Conservation (phyloP, 139 green algal genomes). For the Chara braunii region DNA sequence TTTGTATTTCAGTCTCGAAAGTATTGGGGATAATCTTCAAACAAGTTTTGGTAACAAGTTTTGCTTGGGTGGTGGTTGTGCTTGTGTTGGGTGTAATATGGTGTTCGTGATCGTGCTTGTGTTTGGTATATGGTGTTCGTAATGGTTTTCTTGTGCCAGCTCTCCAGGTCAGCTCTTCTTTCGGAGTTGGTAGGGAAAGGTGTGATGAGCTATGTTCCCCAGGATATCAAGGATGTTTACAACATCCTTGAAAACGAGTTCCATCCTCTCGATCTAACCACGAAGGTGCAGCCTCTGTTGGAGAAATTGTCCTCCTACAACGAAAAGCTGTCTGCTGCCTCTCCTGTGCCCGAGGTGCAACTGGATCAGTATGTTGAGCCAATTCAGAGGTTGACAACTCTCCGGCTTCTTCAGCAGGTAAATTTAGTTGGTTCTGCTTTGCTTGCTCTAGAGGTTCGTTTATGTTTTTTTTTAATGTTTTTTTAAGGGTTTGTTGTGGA, state of each 20-base stretch:
- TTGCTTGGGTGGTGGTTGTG: no score
- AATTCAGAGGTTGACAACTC: slow-evolving; percentile 59
- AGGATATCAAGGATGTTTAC: slow-evolving; percentile 64
- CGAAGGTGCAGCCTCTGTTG: slow-evolving; percentile 67
- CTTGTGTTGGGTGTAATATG: no score
- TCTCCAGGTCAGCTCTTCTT: slow-evolving; percentile 69
- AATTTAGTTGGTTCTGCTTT: slow-evolving; percentile 23
- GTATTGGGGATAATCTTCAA: no score
- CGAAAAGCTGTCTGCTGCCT: slow-evolving; percentile 42
- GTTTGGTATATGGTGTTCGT: no score
- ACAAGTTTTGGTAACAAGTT: no score
- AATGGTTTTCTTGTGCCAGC: no score
- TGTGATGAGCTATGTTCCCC: slow-evolving; percentile 67
- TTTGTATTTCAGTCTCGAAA: no score
- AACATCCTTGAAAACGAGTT: slow-evolving; percentile 79
- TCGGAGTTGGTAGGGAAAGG: slow-evolving; percentile 64
- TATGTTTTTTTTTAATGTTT: no score
- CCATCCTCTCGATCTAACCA: slow-evolving; percentile 81
- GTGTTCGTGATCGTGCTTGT: no score
- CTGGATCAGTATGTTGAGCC: slow-evolving; percentile 41
- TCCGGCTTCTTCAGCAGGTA: slow-evolving; percentile 87
- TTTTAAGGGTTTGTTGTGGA: no score
- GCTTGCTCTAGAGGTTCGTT: no score
- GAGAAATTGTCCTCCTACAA: slow-evolving; percentile 46
- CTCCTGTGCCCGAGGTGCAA: slow-evolving; percentile 55